These are phyloP conservation scores for Linum lewisii DNA, from an alignment of 345 rosid genomes.

Conservation along the genomic window DNA sequence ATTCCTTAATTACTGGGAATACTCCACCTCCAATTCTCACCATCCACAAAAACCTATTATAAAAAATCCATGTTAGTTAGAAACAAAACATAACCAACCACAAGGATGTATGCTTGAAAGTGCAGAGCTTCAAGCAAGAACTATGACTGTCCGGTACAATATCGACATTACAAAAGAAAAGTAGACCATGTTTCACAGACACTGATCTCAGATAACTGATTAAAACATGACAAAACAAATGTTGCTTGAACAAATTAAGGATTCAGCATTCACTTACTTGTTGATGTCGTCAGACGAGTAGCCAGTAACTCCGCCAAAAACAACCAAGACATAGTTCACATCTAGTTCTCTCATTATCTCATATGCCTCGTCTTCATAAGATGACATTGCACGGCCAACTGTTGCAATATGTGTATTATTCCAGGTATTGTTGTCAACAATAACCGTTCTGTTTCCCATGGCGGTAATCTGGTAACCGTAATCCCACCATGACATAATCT, in stretches of 20 bases:
- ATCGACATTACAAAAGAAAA: not conserved
- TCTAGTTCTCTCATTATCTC: slow-evolving; percentile 95
- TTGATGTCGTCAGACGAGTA: slow-evolving; percentile 99
- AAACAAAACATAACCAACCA: not conserved
- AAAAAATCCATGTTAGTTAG: slow-evolving; percentile 7
- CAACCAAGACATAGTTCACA: slow-evolving; percentile 91
- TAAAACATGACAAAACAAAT: not conserved
- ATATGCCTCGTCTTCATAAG: slow-evolving; percentile 91
- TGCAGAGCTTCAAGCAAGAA: not conserved
- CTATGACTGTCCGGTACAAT: not conserved
- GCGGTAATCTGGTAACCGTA: slow-evolving; percentile 99
- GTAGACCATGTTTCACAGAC: not conserved
- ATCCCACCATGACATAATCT: slow-evolving; percentile 99
- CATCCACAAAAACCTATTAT: slow-evolving; percentile 94
- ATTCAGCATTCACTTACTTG: slow-evolving; percentile 47
- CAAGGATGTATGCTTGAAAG: not conserved
- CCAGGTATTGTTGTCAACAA: slow-evolving; percentile 98
- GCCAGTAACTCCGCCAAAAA: slow-evolving; percentile 97
- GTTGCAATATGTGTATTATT: slow-evolving; percentile 99
- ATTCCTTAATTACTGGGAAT: slow-evolving; percentile 93
- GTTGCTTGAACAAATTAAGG: not conserved
- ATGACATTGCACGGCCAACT: slow-evolving; percentile 99
- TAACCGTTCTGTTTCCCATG: slow-evolving; percentile 99
- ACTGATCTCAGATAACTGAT: not conserved
- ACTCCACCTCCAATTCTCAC: slow-evolving; percentile 99